Evolutionary conservation across 805 yeast species (phyloP), one percentile per base, ranked within the genome.

Genomic region (Starmerella sp.): DNA sequence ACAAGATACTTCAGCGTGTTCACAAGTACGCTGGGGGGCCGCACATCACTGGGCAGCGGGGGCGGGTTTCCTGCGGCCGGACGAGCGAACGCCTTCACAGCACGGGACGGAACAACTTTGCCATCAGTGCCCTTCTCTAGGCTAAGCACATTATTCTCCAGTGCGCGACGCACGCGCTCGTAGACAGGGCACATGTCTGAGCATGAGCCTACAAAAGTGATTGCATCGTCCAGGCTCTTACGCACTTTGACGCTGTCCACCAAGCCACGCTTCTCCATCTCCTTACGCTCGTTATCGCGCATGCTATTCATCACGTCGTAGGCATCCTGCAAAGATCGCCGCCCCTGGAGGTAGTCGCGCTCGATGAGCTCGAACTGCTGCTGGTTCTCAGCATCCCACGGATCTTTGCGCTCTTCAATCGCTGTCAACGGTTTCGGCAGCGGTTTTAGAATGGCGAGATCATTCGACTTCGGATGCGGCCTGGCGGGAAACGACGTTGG

Each of bases 31-130:
- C 76, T 77, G 0, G 99, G 98, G 1, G 98, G 96, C 57, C 99
- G 76, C 4, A 93, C 99, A 67, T 93, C 98, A 1, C 97, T 88
- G 0, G 98, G 99, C 55, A 93, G 72, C 3, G 97, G 95, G 1
- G 97, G 97, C 1, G 96, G 95, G 62, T 93, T 96, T 6, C 97
- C 98, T 0, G 97, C 97, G 15, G 95, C 96, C 0, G 99, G 97
- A 62, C 99, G 75, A 28, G 95, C 85, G 66, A 93, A 93, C 1
- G 96, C 95, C 69, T 93, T 93, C 6, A 93, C 78, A 0, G 97
- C 96, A 46, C 74, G 72, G 0, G 65, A 64, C 32, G 78, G 67
- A 0, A 86, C 75, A 6, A 88, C 83, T 58, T 72, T 76, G 5
- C 80, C 80, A 0, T 82, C 78, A 5, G 10, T 29, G 57, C 84